Conservation (phyloP, 1,139 yeast species). For the Candida glucosophila region DNA sequence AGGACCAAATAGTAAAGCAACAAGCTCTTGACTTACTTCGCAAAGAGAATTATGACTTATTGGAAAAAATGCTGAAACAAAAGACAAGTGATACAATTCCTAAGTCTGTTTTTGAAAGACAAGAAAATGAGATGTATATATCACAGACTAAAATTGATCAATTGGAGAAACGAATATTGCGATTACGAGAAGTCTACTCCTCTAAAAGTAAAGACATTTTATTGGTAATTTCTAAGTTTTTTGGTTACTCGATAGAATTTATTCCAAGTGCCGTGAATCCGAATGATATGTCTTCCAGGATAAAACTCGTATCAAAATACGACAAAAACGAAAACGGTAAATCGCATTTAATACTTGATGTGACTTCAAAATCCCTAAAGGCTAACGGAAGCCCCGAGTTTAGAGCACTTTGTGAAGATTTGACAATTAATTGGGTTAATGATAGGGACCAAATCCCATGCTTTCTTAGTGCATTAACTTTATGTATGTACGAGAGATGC, state of each 20-base stretch:
- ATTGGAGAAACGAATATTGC: slow-evolving; percentile 44
- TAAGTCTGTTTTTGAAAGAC: slow-evolving; percentile 54
- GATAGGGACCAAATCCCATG: slow-evolving; percentile 71
- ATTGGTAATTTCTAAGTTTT: slow-evolving; percentile 55
- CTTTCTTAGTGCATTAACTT: slow-evolving; percentile 66
- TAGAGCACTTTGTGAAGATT: slow-evolving; percentile 43
- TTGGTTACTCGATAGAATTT: slow-evolving; percentile 73
- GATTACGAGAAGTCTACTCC: slow-evolving; percentile 60
- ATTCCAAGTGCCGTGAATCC: slow-evolving; percentile 52
- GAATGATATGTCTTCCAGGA: slow-evolving; percentile 34
- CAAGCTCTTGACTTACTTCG: slow-evolving; percentile 42
- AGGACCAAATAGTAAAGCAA: slow-evolving; percentile 56
- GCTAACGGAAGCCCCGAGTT: slow-evolving; percentile 39
- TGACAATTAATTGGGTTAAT: slow-evolving; percentile 59
- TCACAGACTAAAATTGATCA: slow-evolving; percentile 44
- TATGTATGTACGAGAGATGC: slow-evolving; percentile 47
- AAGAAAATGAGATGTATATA: slow-evolving; percentile 44
- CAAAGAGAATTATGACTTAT: slow-evolving; percentile 55
- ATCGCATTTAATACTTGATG: slow-evolving; percentile 31
- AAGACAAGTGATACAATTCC: slow-evolving; percentile 34
- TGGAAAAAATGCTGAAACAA: slow-evolving; percentile 13
- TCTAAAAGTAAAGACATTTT: slow-evolving; percentile 69
- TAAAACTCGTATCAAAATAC: slow-evolving; percentile 58
- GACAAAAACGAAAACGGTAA: slow-evolving; percentile 13
- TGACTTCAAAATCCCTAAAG: slow-evolving; percentile 26